Base-by-base conservation (phyloP, 2,329 filamentous ascomycete genomes). In the Venturia pyrina region DNA sequence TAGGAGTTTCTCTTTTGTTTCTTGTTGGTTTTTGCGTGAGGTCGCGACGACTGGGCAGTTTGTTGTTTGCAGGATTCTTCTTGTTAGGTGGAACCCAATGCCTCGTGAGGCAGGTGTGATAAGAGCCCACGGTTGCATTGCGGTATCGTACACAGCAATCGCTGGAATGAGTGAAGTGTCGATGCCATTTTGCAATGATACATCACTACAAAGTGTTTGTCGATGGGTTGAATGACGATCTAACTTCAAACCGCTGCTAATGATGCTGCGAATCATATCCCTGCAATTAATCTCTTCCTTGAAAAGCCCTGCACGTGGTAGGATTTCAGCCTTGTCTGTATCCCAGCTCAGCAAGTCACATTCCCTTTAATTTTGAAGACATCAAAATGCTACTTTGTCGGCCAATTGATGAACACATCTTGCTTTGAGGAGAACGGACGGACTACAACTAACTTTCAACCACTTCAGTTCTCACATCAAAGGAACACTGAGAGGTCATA, bases 71-170 rank as follows among this genome's bases (percentile, higher is more conserved):
- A 89, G 77, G 7, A 89, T 75, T 66, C 82, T 81, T 63, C 84
- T 80, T 1, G 85, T 82, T 37, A 89, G 76, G 53, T 85, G 82
- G 68, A 86, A 82, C 19, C 86, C 87, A 69, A 89, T 84, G 68
- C 87, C 86, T 68, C 85, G 78, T 8, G 85, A 88, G 40, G 85
- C 82, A 1, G 87, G 87, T 15, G 81, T 82, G 6, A 85, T 77
- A 21, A 85, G 73, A 19, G 76, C 76, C 79, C 80, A 82, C 17
- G 79, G 79, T 63, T 74, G 73, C 79, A 81, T 80, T 57, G 48
- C 67, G 37, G 41, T 7, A 24, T n/a, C 17, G 21, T 24, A 40
- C 5, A n/a, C 32, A 37, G 21, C 40, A 48, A 21, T 21, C 13
- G 60, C 11, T 44, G 40, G 40, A 34, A 28, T 17, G 21, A 19